A percentile compares a stretch with the other conserved stretches of the same genome.
These are phyloP conservation scores for Podila epicladia DNA, from an alignment of 192 early-diverging fungal genomes.

Conservation along the genomic window DNA sequence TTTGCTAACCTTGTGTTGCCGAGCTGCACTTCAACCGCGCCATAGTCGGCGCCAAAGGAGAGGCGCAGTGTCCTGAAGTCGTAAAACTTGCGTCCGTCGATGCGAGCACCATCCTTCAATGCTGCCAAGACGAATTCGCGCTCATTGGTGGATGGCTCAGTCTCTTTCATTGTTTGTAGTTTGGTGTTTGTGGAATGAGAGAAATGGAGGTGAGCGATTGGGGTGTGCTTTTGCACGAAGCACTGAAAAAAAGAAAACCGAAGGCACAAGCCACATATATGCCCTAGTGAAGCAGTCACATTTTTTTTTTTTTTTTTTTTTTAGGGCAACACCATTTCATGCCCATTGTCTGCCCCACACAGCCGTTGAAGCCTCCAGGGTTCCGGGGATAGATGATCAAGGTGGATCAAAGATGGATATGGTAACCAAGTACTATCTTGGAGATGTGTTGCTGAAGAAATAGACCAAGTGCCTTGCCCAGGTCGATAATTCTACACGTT, in stretches of 20 bases:
- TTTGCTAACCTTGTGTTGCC: conserved; percentile 78
- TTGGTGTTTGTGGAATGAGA: background rate
- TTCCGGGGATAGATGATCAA: no score
- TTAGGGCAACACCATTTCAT: no score
- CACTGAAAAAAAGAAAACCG: conserved; percentile 5
- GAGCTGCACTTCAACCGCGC: conserved; percentile 80
- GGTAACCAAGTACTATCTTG: no score
- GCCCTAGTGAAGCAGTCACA: no score
- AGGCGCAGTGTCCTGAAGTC: conserved; percentile 79
- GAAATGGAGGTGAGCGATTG: background rate
- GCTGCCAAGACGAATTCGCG: conserved; percentile 78
- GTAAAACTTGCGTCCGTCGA: conserved; percentile 82
- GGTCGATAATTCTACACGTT: no score
- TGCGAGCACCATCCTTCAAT: conserved; percentile 71
- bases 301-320: no score
- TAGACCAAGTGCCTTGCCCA: no score
- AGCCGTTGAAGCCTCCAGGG: no score
- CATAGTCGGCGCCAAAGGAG: conserved; percentile 72
- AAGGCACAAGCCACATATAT: background rate
- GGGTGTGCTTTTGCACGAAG: background rate
- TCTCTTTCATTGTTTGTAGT: conserved; percentile 50
- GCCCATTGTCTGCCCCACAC: no score
- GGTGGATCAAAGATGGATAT: no score
- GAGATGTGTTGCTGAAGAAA: no score
- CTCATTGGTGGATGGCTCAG: conserved; percentile 78